phyloP scores from a whole-genome alignment of 805 yeast species.

The Kodamaea fukazawae region DNA sequence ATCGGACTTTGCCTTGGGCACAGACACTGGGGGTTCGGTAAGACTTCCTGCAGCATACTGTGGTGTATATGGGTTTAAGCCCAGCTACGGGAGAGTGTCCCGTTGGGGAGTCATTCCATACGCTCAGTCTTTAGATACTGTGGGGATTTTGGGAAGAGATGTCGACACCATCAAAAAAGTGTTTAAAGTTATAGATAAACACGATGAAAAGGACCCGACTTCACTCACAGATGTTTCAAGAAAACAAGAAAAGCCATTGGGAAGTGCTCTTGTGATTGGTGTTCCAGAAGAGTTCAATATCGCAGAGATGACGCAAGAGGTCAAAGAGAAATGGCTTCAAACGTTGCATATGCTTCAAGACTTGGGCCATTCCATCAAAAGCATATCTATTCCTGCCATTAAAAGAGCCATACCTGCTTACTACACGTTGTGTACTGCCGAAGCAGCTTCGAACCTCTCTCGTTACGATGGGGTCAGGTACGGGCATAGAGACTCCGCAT shows the following conservation, averaged over 20 bases:
- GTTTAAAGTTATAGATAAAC: conserved; percentile 52
- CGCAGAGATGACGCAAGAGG: conserved; percentile 48
- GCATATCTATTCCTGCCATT: conserved; percentile 71
- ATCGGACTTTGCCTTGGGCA: conserved; percentile 79
- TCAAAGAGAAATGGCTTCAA: conserved; percentile 46
- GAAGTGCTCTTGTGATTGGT: conserved; percentile 54
- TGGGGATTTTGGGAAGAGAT: conserved; percentile 69
- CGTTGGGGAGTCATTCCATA: conserved; percentile 90
- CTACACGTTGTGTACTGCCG: conserved; percentile 86
- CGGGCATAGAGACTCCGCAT: conserved; percentile 47
- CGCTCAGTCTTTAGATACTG: conserved; percentile 93
- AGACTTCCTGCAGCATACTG: conserved; percentile 89
- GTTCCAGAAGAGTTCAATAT: conserved; percentile 66
- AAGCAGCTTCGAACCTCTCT: conserved; percentile 88
- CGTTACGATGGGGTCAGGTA: conserved; percentile 89
- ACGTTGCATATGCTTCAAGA: conserved; percentile 44
- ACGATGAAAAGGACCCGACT: conserved; percentile 82
- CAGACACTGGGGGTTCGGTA: conserved; percentile 97
- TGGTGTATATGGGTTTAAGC: conserved; percentile 84
- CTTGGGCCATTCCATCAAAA: conserved; percentile 51
- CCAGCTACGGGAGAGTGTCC: conserved; percentile 88
- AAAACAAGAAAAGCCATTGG: not conserved
- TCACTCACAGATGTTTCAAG: conserved; percentile 33
- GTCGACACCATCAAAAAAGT: conserved; percentile 45
- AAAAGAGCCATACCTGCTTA: conserved; percentile 71